phyloP scores from a whole-genome alignment of 2,329 filamentous ascomycete species.

The Exophiala dermatitidis region DNA sequence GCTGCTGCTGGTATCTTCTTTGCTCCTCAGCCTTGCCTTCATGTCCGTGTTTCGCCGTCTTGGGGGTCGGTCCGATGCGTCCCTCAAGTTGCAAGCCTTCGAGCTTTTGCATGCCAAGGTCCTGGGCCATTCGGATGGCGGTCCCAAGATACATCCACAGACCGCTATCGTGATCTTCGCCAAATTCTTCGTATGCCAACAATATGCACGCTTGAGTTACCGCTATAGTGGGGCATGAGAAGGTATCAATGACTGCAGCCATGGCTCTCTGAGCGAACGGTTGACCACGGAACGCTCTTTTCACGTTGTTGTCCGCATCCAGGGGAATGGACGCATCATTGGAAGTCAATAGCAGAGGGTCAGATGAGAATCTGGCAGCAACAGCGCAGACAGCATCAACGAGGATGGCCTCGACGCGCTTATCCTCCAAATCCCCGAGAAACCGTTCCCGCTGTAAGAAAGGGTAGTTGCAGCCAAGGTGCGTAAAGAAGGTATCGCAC shows the following conservation, averaged over 20 bases:
- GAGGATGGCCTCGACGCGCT: slow-evolving; percentile 72
- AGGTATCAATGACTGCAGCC: slow-evolving; percentile 72
- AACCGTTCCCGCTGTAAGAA: slow-evolving; percentile 70
- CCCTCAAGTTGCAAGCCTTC: slow-evolving; percentile 61
- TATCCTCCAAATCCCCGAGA: slow-evolving; percentile 67
- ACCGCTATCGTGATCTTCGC: slow-evolving; percentile 78
- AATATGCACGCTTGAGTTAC: slow-evolving; percentile 77
- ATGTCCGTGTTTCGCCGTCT: slow-evolving; percentile 44
- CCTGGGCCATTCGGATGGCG: slow-evolving; percentile 74
- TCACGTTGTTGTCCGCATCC: slow-evolving; percentile 32
- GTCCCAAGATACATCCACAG: slow-evolving; percentile 91
- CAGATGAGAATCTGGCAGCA: slow-evolving; percentile 68
- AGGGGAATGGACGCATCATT: slow-evolving; percentile 47
- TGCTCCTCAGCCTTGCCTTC: slow-evolving; percentile 39
- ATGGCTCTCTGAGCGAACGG: slow-evolving; percentile 77
- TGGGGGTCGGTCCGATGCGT: slow-evolving; percentile 49
- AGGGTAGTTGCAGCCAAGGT: slow-evolving; percentile 78
- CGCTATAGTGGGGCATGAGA: slow-evolving; percentile 72
- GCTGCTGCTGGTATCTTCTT: slow-evolving; percentile 36
- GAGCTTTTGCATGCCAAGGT: slow-evolving; percentile 72
- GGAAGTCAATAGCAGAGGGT: slow-evolving; percentile 45
- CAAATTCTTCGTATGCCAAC: slow-evolving; percentile 83
- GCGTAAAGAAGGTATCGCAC: slow-evolving; percentile 71
- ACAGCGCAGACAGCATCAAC: slow-evolving; percentile 81
- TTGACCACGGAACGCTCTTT: slow-evolving; percentile 62